These are phyloP conservation scores for Fremontodendron californicum DNA, from an alignment of 345 rosid species.

Conservation along the genomic window DNA sequence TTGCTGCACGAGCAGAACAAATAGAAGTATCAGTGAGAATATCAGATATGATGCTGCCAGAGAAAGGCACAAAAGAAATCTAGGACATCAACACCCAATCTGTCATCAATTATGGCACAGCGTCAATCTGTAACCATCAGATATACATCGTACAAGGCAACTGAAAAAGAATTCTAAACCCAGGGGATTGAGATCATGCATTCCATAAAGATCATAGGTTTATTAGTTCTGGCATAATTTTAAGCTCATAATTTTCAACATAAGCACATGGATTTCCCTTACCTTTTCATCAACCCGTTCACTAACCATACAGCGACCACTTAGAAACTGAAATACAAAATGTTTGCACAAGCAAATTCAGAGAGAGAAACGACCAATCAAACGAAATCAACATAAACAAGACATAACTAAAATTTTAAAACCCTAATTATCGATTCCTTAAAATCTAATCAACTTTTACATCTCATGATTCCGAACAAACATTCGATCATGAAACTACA, in stretches of 20 bases:
- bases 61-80: neutral
- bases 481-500: neutral
- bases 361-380: neutral
- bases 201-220: neutral
- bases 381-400: neutral
- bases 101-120: neutral
- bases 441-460: neutral
- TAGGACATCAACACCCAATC: neutral
- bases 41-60: neutral
- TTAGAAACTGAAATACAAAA: neutral
- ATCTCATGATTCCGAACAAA: neutral
- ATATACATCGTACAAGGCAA: neutral
- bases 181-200: neutral
- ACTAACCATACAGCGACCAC: neutral
- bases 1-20: conserved; percentile 49
- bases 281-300: neutral
- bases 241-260: neutral
- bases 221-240: neutral
- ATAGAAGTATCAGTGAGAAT: neutral
- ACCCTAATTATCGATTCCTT: neutral
- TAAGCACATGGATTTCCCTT: neutral
- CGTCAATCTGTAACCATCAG: neutral
- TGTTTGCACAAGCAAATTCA: neutral
- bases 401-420: neutral
- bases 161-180: neutral